Evolutionary conservation across 164 flowering plant species (phyloP).

Genomic region (Magnolia officinalis): DNA sequence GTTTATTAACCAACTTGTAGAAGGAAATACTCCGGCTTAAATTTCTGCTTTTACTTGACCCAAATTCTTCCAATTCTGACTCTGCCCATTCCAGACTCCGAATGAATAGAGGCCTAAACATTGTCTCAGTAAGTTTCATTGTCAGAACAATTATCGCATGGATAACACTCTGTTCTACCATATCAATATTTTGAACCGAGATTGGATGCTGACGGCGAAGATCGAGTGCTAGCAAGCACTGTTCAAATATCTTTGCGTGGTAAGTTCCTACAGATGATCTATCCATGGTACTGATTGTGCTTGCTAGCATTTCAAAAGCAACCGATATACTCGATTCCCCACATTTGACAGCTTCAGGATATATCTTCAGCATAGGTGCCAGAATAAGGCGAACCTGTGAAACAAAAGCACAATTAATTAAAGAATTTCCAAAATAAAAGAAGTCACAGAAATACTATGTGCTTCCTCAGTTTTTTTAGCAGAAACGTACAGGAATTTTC

Average conservation of each 20-base stretch:
- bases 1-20: constrained; percentile 66
- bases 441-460: neutral
- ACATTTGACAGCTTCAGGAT: constrained; percentile 44
- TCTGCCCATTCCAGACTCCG: constrained; percentile 87
- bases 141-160: constrained; percentile 57
- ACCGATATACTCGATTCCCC: constrained; percentile 62
- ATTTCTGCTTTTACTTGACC: constrained; percentile 20
- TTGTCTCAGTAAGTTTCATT: constrained; percentile 78
- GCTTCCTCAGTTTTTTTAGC: neutral
- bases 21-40: constrained; percentile 59
- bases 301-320: constrained; percentile 63
- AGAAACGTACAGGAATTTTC: constrained; percentile 64
- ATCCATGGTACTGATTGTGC: constrained; percentile 54
- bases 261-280: constrained; percentile 50
- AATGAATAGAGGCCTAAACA: constrained; percentile 85
- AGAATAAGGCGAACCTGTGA: constrained; percentile 72
- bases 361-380: constrained; percentile 54
- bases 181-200: constrained; percentile 45
- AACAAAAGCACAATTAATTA: neutral
- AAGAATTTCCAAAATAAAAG: neutral
- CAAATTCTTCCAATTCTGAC: constrained; percentile 37
- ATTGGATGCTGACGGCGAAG: constrained; percentile 63
- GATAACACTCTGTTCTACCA: constrained; percentile 60
- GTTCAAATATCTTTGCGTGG: constrained; percentile 61
- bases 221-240: constrained; percentile 80